Conservation (phyloP, 2,329 filamentous ascomycete genomes). For the Penicillium sp. region DNA sequence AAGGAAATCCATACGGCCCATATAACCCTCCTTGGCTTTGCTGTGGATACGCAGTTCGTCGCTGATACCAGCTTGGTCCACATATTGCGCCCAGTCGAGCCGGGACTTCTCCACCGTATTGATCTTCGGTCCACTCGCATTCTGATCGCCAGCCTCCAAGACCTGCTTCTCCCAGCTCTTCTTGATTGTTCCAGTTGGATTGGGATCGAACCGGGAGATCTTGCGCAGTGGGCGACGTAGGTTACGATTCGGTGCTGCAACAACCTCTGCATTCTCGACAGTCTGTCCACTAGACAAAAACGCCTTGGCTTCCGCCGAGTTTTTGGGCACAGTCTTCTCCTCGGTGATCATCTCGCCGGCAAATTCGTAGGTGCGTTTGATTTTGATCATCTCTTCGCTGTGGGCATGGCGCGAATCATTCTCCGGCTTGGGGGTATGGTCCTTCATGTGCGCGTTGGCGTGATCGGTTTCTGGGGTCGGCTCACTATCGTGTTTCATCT, state of each 20-base stretch:
- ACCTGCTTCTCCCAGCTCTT: slow-evolving; percentile 46
- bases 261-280: slow-evolving; percentile 32
- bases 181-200: slow-evolving; percentile 44
- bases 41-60: slow-evolving; percentile 63
- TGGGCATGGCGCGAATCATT: slow-evolving; percentile 11
- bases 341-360: slow-evolving; percentile 57
- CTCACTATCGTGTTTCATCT: slow-evolving; percentile 18
- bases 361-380: slow-evolving; percentile 59
- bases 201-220: slow-evolving; percentile 49
- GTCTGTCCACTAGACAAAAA: slow-evolving; percentile 49
- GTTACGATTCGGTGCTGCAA: slow-evolving; percentile 23
- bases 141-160: slow-evolving; percentile 21
- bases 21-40: slow-evolving; percentile 62
- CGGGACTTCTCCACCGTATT: slow-evolving; percentile 67
- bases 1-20: slow-evolving; percentile 64
- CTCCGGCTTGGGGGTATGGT: slow-evolving; percentile 12
- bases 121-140: slow-evolving; percentile 57
- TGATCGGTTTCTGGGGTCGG: slow-evolving; percentile 9
- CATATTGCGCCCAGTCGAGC: slow-evolving; percentile 65
- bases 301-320: slow-evolving; percentile 56
- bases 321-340: slow-evolving; percentile 53
- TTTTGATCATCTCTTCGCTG: slow-evolving; percentile 52
- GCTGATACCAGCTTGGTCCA: slow-evolving; percentile 60
- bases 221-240: slow-evolving; percentile 43
- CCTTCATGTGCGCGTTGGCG: slow-evolving; percentile 15